These are phyloP conservation scores for Tolypocladium ophioglossoides DNA, from an alignment of 2,329 filamentous ascomycete species.

Conservation along the genomic window DNA sequence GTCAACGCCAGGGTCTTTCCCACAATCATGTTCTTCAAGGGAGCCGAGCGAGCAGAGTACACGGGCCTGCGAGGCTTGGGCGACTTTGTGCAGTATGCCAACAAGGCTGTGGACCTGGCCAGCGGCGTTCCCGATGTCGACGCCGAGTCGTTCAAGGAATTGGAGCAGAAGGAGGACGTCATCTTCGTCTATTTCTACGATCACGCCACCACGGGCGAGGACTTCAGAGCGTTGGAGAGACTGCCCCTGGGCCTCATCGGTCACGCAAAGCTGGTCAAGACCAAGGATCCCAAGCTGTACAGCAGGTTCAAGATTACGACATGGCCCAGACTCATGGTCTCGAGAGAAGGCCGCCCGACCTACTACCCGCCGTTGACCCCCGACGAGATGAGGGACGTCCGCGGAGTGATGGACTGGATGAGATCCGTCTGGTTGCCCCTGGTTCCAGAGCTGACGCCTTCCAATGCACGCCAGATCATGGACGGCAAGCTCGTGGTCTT, in stretches of 20 bases:
- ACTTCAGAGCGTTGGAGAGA: constrained; percentile 80
- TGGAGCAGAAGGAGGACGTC: constrained; percentile 91
- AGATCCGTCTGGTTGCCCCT: constrained; percentile 91
- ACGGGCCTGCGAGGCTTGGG: constrained; percentile 83
- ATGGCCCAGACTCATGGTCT: constrained; percentile 88
- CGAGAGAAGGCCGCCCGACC: constrained; percentile 76
- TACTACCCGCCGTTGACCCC: constrained; percentile 86
- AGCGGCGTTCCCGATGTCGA: constrained; percentile 74
- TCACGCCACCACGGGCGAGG: constrained; percentile 83
- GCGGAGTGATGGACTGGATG: constrained; percentile 80
- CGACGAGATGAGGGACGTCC: constrained; percentile 82
- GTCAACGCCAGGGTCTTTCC: constrained; percentile 71
- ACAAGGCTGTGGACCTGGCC: constrained; percentile 72
- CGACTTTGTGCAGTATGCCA: constrained; percentile 77
- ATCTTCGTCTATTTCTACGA: constrained; percentile 98
- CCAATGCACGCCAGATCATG: constrained; percentile 93
- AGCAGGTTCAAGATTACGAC: constrained; percentile 91
- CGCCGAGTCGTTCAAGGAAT: constrained; percentile 60
- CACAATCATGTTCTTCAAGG: constrained; percentile 86
- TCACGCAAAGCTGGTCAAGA: constrained; percentile 87
- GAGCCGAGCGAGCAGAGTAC: constrained; percentile 87
- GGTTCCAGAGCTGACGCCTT: constrained; percentile 83
- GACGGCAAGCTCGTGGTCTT: constrained; percentile 89
- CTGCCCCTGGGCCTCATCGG: constrained; percentile 82
- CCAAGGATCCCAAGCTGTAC: constrained; percentile 63